phyloP scores from a whole-genome alignment of 2,329 filamentous ascomycete species.

The Alternaria rosae region DNA sequence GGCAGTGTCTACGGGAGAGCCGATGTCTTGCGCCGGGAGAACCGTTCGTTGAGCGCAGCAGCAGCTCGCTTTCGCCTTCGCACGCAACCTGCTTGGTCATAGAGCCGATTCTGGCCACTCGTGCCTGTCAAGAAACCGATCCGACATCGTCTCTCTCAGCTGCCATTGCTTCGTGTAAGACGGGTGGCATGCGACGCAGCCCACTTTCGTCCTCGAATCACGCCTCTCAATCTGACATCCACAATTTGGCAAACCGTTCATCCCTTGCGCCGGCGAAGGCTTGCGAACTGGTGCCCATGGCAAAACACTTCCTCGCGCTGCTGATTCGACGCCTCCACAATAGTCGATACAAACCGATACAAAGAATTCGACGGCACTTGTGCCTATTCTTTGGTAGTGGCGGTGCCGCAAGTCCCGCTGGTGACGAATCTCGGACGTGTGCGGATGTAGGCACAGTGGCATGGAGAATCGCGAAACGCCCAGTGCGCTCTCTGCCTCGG shows the following conservation, averaged over 20 bases:
- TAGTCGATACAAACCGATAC: constrained; percentile 10
- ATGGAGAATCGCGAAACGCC: constrained; percentile 34
- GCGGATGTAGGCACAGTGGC: constrained; percentile 35
- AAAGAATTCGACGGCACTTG: constrained; percentile 23
- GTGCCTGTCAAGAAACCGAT: constrained; percentile 8
- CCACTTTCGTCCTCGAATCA: constrained; percentile 39
- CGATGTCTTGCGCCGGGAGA: constrained; percentile 29
- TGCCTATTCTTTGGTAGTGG: constrained; percentile 19
- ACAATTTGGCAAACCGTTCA: constrained; percentile 33
- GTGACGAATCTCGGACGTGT: constrained; percentile 41
- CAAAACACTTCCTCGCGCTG: constrained; percentile 11
- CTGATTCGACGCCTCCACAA: constrained; percentile 33
- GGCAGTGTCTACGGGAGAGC: constrained; percentile 26
- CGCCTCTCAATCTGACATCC: constrained; percentile 33
- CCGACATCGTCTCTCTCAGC: constrained; percentile 24
- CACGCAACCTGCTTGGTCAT: constrained; percentile 18
- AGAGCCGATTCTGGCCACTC: constrained; percentile 31
- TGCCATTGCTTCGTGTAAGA: constrained; percentile 31
- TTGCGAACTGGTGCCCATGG: constrained; percentile 30
- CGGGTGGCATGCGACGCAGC: constrained; percentile 30
- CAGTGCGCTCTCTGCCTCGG: constrained; percentile 25
- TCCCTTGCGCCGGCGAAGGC: constrained; percentile 35
- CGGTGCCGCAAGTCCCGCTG: constrained; percentile 42
- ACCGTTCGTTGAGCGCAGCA: constrained; percentile 15
- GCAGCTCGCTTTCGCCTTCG: neutral